Percentiles rank a stretch among this genome's conserved stretches.
Conservation (phyloP, 1,139 yeast species). For the Blastobotrys apis region DNA sequence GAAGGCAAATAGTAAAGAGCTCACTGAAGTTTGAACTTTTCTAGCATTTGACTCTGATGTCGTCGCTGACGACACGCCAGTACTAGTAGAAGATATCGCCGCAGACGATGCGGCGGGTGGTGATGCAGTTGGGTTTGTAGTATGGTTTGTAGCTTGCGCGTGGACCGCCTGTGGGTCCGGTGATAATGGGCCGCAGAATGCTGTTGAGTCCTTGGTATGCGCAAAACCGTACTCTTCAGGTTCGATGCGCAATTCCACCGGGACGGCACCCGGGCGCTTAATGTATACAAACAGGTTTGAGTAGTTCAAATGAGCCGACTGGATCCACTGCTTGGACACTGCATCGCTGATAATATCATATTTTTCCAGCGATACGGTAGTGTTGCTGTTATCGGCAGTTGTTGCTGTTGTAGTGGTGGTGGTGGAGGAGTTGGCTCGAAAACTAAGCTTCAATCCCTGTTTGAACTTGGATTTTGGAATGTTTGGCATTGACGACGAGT, state of each 20-base stretch:
- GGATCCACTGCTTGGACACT: slow-evolving; percentile 1
- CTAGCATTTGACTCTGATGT: not conserved
- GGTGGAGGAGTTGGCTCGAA: not conserved
- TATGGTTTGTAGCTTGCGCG: not conserved
- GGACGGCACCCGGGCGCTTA: not conserved
- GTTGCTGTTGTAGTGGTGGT: not conserved
- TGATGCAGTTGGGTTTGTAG: not conserved
- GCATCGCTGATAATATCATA: not conserved
- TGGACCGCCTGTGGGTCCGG: too few species aligned
- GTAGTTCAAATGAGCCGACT: not conserved
- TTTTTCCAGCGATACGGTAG: not conserved
- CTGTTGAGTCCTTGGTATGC: not conserved
- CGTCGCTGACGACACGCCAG: not conserved
- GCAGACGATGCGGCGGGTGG: not conserved
- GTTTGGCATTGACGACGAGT: not conserved
- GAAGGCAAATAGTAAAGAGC: not conserved
- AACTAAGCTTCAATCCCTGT: not conserved
- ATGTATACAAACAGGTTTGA: slow-evolving; percentile 7
- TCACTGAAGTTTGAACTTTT: not conserved
- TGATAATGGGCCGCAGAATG: slow-evolving; percentile 5
- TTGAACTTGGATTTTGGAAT: not conserved
- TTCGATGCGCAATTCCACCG: slow-evolving; percentile 4
- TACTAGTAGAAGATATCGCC: not conserved
- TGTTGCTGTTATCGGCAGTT: not conserved
- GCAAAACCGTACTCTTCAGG: slow-evolving; percentile 6